Conservation (phyloP, 2,329 filamentous ascomycete genomes). For the Epichloe sp. region DNA sequence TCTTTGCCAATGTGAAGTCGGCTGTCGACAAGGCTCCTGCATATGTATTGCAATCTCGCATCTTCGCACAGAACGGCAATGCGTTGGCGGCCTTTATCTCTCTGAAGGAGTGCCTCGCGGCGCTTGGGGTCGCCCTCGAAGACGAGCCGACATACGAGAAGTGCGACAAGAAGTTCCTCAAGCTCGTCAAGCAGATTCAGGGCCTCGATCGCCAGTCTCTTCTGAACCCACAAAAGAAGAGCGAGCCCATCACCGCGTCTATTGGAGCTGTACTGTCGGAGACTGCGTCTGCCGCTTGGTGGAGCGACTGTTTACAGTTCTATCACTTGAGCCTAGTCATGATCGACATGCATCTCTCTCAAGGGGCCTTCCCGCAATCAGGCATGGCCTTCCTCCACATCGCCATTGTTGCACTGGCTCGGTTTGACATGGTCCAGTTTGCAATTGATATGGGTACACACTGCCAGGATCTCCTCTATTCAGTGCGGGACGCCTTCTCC, state of each 20-base stretch:
- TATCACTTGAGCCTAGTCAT: constrained; percentile 58
- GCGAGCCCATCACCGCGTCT: constrained; percentile 43
- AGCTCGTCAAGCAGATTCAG: constrained; percentile 45
- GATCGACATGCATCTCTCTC: constrained; percentile 49
- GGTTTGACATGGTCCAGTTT: constrained; percentile 59
- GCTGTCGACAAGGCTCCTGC: constrained; percentile 71
- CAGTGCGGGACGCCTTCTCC: constrained; percentile 50
- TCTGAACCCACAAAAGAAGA: constrained; percentile 27
- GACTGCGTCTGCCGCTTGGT: constrained; percentile 57
- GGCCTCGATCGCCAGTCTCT: constrained; percentile 38
- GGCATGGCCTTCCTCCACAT: constrained; percentile 56
- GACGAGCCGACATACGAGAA: constrained; percentile 57
- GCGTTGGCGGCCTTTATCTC: constrained; percentile 53
- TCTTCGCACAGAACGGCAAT: constrained; percentile 63
- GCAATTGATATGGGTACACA: constrained; percentile 51
- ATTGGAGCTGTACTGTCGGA: constrained; percentile 60
- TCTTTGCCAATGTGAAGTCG: constrained; percentile 58
- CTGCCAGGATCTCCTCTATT: constrained; percentile 50
- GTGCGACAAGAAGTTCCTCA: constrained; percentile 63
- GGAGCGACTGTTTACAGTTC: constrained; percentile 59
- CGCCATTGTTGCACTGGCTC: constrained; percentile 50
- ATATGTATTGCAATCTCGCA: constrained; percentile 70
- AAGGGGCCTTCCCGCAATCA: constrained; percentile 55
- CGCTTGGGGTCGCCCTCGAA: constrained; percentile 54
- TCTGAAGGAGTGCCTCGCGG: constrained; percentile 56